phyloP scores from a whole-genome alignment of 2,329 filamentous ascomycete species.

The Monilinia fructigena region DNA sequence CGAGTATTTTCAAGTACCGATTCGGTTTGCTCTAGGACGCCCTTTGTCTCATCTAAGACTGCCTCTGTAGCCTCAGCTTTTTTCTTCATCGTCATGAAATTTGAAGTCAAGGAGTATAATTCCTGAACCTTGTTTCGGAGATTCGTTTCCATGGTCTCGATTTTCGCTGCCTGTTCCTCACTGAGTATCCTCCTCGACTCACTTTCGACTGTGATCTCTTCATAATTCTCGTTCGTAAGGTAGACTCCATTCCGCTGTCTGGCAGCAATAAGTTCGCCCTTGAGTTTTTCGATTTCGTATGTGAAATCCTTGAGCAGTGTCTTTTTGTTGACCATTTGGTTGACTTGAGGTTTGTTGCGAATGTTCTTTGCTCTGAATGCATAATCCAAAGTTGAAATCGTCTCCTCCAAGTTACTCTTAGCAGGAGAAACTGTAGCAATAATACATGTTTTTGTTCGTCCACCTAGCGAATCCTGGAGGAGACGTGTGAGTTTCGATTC shows the following conservation, averaged over 20 bases:
- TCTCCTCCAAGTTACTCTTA: conserved; percentile 94
- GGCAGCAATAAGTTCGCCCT: conserved; percentile 89
- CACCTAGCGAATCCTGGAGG: conserved; percentile 93
- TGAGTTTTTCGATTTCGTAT: conserved; percentile 87
- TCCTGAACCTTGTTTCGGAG: conserved; percentile 93
- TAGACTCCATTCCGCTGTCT: conserved; percentile 94
- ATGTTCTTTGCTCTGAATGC: conserved; percentile 98
- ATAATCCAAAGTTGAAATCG: conserved; percentile 96
- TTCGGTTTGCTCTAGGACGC: conserved; percentile 83
- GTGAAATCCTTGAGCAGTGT: conserved; percentile 89
- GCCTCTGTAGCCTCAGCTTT: conserved; percentile 77
- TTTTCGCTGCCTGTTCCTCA: conserved; percentile 88
- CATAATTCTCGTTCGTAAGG: conserved; percentile 81
- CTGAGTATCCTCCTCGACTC: conserved; percentile 88
- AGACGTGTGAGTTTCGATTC: conserved; percentile 96
- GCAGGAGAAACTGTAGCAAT: conserved; percentile 95
- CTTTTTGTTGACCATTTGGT: conserved; percentile 89
- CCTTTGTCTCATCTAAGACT: conserved; percentile 75
- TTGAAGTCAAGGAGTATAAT: conserved; percentile 79
- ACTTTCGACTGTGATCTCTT: conserved; percentile 87
- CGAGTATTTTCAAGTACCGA: conserved; percentile 76
- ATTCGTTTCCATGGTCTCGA: conserved; percentile 88
- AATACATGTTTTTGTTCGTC: conserved; percentile 96
- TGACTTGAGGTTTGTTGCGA: conserved; percentile 94
- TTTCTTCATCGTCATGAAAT: conserved; percentile 84